Conservation (phyloP, 2,329 filamentous ascomycete species). For the Aureobasidium sp. region DNA sequence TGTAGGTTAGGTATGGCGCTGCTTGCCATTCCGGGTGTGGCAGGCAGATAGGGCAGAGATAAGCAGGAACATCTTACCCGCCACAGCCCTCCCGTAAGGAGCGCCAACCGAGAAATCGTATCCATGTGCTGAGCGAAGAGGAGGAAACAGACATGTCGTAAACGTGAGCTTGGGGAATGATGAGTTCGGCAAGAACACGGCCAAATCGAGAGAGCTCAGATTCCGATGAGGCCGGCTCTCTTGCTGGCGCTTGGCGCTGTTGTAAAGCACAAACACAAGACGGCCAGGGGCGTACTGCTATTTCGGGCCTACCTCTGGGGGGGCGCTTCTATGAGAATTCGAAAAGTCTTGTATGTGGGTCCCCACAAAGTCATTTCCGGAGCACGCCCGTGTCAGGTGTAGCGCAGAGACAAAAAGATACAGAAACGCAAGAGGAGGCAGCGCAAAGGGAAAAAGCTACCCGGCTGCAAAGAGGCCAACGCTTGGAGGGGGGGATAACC, state of each 20-base stretch:
- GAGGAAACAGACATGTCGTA: neutral
- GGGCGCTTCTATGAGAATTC: conserved; percentile 13
- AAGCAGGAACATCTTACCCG: conserved; percentile 5
- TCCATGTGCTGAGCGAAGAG: neutral
- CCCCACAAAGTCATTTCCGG: conserved; percentile 11
- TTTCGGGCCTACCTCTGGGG: conserved; percentile 10
- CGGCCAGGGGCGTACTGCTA: conserved; percentile 7
- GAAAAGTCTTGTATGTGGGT: conserved; percentile 15
- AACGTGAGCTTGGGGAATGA: neutral
- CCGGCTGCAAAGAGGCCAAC: conserved; percentile 8
- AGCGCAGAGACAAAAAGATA: conserved; percentile 8
- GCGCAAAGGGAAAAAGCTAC: neutral
- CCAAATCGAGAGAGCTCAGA: neutral
- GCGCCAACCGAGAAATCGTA: neutral
- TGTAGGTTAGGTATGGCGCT: neutral
- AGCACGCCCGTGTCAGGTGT: conserved; percentile 7
- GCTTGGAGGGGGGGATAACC: neutral
- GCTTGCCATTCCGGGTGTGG: neutral
- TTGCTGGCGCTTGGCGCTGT: neutral
- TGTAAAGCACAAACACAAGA: conserved; percentile 4
- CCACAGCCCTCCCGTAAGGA: neutral
- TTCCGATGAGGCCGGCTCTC: neutral
- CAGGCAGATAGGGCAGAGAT: conserved; percentile 8
- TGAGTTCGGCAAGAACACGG: conserved; percentile 4
- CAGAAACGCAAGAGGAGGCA: conserved; percentile 4